A percentile compares a stretch with the other conserved stretches of the same genome.
Conservation (phyloP, 2,329 filamentous ascomycete species). For the Fusarium hainanense region DNA sequence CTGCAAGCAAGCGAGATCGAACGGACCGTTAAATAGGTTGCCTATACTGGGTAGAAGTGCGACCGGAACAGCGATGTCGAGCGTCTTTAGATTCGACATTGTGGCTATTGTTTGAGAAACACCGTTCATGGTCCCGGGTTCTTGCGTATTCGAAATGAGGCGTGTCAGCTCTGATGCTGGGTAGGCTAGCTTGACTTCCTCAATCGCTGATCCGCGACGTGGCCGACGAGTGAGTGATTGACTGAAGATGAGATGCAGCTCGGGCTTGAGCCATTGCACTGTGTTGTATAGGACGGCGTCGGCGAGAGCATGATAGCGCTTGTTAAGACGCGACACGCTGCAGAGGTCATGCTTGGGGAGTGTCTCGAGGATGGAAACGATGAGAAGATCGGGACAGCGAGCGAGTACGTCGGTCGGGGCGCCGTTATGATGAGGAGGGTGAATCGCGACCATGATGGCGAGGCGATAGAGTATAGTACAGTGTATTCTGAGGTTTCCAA, state of each 20-base stretch:
- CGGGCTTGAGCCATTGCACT: conserved; percentile 59
- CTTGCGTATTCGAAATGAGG: conserved; percentile 53
- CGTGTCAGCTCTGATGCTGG: conserved; percentile 56
- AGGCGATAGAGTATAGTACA: neutral
- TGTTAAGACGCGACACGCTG: conserved; percentile 57
- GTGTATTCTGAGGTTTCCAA: neutral
- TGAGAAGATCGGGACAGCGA: conserved; percentile 53
- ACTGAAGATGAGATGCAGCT: conserved; percentile 61
- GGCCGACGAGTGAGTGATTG: conserved; percentile 59
- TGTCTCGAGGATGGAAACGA: conserved; percentile 55
- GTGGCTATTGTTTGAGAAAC: conserved; percentile 60
- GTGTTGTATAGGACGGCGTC: conserved; percentile 61
- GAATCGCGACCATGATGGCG: conserved; percentile 18
- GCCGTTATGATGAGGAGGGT: conserved; percentile 5
- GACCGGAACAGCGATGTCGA: conserved; percentile 59
- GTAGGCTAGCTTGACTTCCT: conserved; percentile 58
- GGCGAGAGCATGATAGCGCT: conserved; percentile 56
- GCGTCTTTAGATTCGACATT: conserved; percentile 62
- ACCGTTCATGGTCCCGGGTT: conserved; percentile 51
- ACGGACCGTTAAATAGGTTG: conserved; percentile 61
- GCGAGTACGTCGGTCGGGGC: conserved; percentile 36
- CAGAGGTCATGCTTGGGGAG: conserved; percentile 56
- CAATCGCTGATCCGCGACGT: conserved; percentile 60
- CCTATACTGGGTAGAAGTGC: conserved; percentile 59
- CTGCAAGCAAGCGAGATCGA: conserved; percentile 61